Conservation (phyloP, 441 rosid genomes). For the Populus trichocarpa region DNA sequence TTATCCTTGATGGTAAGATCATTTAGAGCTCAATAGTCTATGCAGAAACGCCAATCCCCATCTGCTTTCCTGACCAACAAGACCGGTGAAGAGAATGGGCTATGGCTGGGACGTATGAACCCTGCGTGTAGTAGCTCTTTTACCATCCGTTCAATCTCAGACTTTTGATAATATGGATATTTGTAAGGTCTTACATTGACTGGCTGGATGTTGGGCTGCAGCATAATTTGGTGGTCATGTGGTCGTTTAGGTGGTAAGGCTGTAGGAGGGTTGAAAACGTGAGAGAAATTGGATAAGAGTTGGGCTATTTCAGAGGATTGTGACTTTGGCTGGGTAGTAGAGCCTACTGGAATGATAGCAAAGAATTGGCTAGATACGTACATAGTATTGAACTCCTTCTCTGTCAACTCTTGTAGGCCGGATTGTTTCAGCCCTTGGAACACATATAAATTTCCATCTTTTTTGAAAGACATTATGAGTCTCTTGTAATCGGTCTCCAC, state of each 20-base stretch:
- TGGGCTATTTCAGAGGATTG: neutral
- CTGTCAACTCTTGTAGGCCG: accelerated
- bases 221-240: neutral
- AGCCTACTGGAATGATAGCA: neutral
- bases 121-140: neutral
- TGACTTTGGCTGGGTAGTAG: neutral
- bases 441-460: neutral
- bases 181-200: neutral
- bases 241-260: neutral
- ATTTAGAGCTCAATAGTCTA: neutral
- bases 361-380: too few species aligned
- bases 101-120: neutral
- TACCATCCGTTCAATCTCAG: neutral
- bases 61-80: neutral
- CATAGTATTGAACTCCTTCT: neutral
- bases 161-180: neutral
- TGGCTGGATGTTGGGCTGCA: neutral
- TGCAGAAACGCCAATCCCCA: neutral
- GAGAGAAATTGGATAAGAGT: neutral
- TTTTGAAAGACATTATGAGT: neutral
- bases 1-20: neutral
- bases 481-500: neutral
- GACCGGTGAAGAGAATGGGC: neutral
- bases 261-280: neutral
- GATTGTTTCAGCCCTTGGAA: neutral